These are phyloP conservation scores for Plasmodium gonderi DNA, from an alignment of 169 alveolate species.

Conservation along the genomic window DNA sequence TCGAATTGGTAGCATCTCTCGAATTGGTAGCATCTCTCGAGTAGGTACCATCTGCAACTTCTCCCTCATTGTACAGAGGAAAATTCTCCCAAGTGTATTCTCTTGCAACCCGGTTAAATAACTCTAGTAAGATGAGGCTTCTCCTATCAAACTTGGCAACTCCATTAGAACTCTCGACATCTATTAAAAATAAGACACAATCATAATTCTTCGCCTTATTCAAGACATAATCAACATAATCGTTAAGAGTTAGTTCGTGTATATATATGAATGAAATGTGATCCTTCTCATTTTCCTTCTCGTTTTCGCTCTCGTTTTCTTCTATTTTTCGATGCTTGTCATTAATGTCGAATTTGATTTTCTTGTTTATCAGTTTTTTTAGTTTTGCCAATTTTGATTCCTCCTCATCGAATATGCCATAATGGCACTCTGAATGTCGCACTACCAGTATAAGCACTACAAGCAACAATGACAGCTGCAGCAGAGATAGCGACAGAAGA, in stretches of 20 bases:
- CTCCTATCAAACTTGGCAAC: slow-evolving; percentile 39
- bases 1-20: background rate
- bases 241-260: slow-evolving; percentile 37
- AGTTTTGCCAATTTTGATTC: slow-evolving; percentile 17
- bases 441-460: background rate
- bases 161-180: slow-evolving; percentile 29
- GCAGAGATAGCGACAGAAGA: background rate
- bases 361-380: slow-evolving; percentile 41
- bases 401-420: background rate
- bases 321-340: background rate
- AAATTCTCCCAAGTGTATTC: background rate
- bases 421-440: too few species aligned
- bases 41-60: background rate
- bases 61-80: slow-evolving; percentile 21
- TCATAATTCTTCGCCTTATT: slow-evolving; percentile 36
- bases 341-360: slow-evolving; percentile 36
- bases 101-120: slow-evolving; percentile 34
- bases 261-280: slow-evolving; percentile 11
- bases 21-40: background rate
- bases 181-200: slow-evolving; percentile 40
- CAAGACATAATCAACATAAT: slow-evolving; percentile 52
- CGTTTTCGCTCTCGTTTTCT: background rate
- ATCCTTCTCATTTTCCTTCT: background rate
- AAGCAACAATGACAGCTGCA: background rate
- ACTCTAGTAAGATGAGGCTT: slow-evolving; percentile 14